Percentiles rank a stretch among this genome's conserved stretches.
phyloP scores from a whole-genome alignment of 2,329 filamentous ascomycete species.

The Colletotrichum nymphaeae region DNA sequence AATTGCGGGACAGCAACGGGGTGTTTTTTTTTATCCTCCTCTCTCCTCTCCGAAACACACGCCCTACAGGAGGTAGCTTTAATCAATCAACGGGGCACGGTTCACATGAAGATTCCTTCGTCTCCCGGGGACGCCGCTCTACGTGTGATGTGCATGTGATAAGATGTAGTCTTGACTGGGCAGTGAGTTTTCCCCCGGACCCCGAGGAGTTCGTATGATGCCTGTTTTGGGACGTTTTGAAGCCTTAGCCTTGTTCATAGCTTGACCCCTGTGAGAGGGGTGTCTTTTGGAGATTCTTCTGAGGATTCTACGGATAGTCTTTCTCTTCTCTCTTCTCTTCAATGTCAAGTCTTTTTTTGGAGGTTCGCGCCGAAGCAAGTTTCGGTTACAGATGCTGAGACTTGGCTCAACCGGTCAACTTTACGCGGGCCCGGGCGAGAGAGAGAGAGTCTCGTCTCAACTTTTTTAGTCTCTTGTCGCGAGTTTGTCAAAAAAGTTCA shows the following conservation, averaged over 20 bases:
- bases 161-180: not conserved
- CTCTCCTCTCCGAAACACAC: no score
- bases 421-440: not conserved
- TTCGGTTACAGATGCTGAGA: not conserved
- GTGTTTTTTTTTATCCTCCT: not conserved
- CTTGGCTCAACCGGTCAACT: not conserved
- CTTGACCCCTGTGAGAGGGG: no score
- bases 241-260: not conserved
- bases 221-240: not conserved
- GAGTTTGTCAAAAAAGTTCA: no score
- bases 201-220: not conserved
- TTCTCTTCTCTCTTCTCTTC: no score
- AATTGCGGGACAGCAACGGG: not conserved
- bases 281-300: no score
- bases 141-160: not conserved
- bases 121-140: not conserved
- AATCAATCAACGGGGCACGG: not conserved
- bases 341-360: not conserved
- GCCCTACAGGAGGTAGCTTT: not conserved
- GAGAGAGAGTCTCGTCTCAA: no score
- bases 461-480: no score
- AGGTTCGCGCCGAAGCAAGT: not conserved
- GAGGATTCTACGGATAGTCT: no score
- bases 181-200: not conserved
- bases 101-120: not conserved